Base-by-base conservation (phyloP, 2,329 filamentous ascomycete genomes). In the Aotearoamyces nothofagi region DNA sequence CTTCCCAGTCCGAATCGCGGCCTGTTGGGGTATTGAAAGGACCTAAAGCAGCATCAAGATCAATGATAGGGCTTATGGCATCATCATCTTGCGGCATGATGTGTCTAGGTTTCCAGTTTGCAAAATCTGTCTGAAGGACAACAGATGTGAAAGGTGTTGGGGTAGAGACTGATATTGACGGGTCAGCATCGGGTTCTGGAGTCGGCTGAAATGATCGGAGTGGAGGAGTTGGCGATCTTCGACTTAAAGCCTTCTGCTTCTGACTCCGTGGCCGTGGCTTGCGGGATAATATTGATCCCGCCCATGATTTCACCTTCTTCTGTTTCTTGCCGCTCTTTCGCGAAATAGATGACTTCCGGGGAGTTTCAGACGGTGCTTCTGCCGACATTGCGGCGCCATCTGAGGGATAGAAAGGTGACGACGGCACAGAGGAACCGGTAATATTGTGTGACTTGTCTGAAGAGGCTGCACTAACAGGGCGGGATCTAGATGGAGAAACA, bases 41-140 rank as follows among this genome's bases (percentile, higher is more conserved):
- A 2, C 84, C 86, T 2, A 96, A 64, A 15, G 87, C 90, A 11
- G 86, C 87, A 55, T 98, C 90, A 23, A 98, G 60, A 51, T 98
- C 90, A 38, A 98, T 92, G 51, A 94, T 78, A 5, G 80, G 76
- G 45, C 74, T 81, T 29, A 76, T 66, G 3, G 68, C 51, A 34
- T 92, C 81, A 26, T 75, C 69, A 6, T 70, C 62, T 3, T 51
- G 52, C 23, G 41, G 53, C 36, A 42, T 44, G 11, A 45, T 40
- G 4, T 51, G 52, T 22, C 51, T 34, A 39, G 58, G 52, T 24
- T 55, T 57, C 44, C 56, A 55, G 3, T 50, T 37, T 8, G 46
- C 32, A 23, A 45, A 49, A 29, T 48, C 36, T 4, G 37, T 45
- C 13, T 41, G 39, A 14, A 20, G n/a, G 12, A 41, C 14, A 12